A percentile compares a stretch with the other conserved stretches of the same genome.
Conservation (phyloP, 306 rosid genomes). For the Begonia fuchsioides region DNA sequence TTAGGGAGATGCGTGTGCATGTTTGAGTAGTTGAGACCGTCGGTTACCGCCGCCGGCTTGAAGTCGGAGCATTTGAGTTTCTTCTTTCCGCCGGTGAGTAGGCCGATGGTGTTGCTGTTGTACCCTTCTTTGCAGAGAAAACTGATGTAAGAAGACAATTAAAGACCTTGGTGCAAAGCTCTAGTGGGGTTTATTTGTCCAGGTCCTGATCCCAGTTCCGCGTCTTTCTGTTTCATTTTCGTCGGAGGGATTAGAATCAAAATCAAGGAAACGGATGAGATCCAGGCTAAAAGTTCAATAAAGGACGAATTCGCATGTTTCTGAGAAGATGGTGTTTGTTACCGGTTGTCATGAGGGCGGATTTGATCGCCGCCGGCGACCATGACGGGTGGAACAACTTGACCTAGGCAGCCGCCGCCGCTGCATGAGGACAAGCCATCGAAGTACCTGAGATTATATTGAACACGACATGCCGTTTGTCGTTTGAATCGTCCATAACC, state of each 20-base stretch:
- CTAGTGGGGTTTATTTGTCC: constrained; percentile 61
- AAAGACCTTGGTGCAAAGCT: constrained; percentile 64
- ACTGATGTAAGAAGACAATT: constrained; percentile 24
- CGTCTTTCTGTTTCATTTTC: constrained; percentile 15
- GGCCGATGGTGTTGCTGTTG: constrained; percentile 33
- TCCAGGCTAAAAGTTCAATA: too few species aligned
- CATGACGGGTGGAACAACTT: constrained; percentile 82
- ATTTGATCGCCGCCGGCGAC: constrained; percentile 87
- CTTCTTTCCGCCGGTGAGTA: constrained; percentile 24
- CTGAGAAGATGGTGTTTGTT: not conserved
- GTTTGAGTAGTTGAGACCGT: constrained; percentile 79
- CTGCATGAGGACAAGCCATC: constrained; percentile 81
- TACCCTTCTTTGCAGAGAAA: constrained; percentile 62
- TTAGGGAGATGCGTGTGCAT: constrained; percentile 31
- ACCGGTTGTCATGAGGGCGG: constrained; percentile 95
- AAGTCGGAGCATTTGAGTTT: constrained; percentile 22
- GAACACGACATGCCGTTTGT: constrained; percentile 31
- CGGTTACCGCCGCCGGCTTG: constrained; percentile 32
- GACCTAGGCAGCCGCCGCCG: constrained; percentile 66
- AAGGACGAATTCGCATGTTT: not conserved
- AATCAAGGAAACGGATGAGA: too few species aligned
- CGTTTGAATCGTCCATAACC: constrained; percentile 12
- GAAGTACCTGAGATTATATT: constrained; percentile 76
- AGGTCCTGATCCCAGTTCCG: constrained; percentile 50
- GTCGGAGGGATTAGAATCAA: constrained; percentile 41